Evolutionary conservation across 208 protist genomes (phyloP).

Genomic region (Porcisia hertigi): DNA sequence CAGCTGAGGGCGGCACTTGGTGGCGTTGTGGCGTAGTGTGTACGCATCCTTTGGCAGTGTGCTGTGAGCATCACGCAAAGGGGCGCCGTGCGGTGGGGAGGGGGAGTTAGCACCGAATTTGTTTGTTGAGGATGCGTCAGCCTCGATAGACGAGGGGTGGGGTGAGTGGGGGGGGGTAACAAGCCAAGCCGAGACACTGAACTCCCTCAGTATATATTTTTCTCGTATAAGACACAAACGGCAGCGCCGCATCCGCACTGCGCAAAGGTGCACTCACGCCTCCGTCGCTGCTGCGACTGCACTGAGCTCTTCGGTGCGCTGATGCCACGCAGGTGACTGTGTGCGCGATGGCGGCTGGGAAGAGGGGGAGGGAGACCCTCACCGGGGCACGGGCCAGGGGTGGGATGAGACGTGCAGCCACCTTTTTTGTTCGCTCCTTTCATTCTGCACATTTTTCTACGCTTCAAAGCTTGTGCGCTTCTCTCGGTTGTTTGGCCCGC

Average conservation of each 20-base stretch:
- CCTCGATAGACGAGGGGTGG: neutral
- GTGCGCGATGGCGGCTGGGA: neutral
- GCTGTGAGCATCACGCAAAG: neutral
- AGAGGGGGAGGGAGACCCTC: too few species aligned
- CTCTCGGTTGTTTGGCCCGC: too few species aligned
- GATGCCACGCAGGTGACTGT: neutral
- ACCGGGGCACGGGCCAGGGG: too few species aligned
- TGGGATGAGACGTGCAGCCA: too few species aligned
- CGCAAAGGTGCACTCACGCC: neutral
- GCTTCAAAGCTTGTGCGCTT: too few species aligned
- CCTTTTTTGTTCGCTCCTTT: too few species aligned
- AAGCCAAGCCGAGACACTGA: neutral
- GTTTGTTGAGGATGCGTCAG: neutral
- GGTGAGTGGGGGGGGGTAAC: too few species aligned
- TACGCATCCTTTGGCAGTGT: neutral
- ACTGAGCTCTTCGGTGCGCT: neutral
- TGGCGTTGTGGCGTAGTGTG: neutral
- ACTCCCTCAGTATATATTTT: too few species aligned
- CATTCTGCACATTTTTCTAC: too few species aligned
- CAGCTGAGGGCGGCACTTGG: constrained; percentile 4
- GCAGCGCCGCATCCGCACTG: neutral
- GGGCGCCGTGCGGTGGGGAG: neutral
- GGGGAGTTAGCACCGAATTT: neutral
- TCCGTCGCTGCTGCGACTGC: neutral
- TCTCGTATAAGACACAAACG: too few species aligned